Evolutionary conservation across 2,329 filamentous ascomycete species (phyloP).

Genomic region (Exophiala dermatitidis): DNA sequence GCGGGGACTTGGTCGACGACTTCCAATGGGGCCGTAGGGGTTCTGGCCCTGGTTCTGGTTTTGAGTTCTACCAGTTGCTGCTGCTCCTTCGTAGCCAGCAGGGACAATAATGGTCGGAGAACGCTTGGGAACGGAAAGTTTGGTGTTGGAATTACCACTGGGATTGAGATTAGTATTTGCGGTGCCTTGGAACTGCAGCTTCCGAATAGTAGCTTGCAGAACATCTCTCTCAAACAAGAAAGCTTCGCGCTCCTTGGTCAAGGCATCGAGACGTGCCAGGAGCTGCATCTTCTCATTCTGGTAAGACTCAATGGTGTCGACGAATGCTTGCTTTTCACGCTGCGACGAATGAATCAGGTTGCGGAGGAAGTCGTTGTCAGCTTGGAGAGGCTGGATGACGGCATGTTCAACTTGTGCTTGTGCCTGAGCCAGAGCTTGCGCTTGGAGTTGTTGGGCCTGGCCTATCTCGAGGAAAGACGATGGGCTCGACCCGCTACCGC

Average conservation of each 20-base stretch:
- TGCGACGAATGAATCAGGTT: conserved; percentile 9
- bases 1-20: conserved; percentile 5
- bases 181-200: conserved; percentile 5
- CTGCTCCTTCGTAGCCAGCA: too few relatives aligned
- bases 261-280: conserved; percentile 1
- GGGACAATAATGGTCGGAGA: conserved; percentile 1
- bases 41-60: not conserved
- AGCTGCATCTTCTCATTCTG: conserved; percentile 9
- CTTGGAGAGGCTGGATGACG: not conserved
- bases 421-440: not conserved
- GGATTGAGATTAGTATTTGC: not conserved
- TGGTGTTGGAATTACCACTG: not conserved
- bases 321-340: conserved; percentile 11
- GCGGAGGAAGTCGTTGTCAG: conserved; percentile 15
- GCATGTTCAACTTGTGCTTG: not conserved
- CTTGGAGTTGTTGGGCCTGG: conserved; percentile 5
- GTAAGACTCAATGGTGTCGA: conserved; percentile 15
- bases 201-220: conserved; percentile 12
- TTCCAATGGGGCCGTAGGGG: conserved; percentile 15
- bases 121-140: not conserved
- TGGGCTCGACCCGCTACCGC: conserved; percentile 1
- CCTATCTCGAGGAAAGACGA: conserved; percentile 12
- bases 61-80: not conserved
- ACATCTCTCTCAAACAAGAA: conserved; percentile 12
- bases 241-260: conserved; percentile 2